Evolutionary conservation across 352 stramenopile genomes (phyloP), one percentile per base, ranked within the genome.

Genomic region (Phytophthora palmivora): DNA sequence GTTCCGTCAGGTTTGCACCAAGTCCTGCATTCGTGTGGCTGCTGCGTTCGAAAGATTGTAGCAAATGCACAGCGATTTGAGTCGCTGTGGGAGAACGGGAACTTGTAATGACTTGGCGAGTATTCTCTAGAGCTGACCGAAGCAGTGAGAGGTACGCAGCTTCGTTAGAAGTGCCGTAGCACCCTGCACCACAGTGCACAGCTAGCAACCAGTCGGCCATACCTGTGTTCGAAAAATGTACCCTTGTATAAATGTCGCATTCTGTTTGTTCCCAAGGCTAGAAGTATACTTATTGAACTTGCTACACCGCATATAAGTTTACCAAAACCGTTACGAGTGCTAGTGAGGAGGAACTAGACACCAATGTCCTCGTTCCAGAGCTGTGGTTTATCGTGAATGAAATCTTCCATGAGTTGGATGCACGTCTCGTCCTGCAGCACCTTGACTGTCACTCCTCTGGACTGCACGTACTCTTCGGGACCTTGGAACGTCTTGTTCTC

Each of bases 111-210:
- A 48, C 28, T 6, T 41, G 19, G 6, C 52, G 52, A n/a, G 66
- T 66, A 8, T 18, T 36, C 21, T 58, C 47, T 11, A 90, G 70
- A 14, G 72, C 67, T 9, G 58, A 44, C 0, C 60, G 67, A 57
- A 91, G 63, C 15, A 88, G 53, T 16, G 72, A 63, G 2, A 78
- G 47, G 48, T 85, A 86, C 54, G 72, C 54, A 21, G 70, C 42
- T 42, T 88, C 79, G 22, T 70, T 65, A 0, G 43, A 41, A 12
- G 49, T 50, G 39, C 67, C 55, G 39, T 89, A 84, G 9, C 65
- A 58, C 1, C 84, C 84, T 10, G 81, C 81, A 43, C 84, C 84
- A 37, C 76, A 69, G 58, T 92, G 84, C 15, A 92, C 73, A 2
- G 79, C 84, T 38, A 91, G 43, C 18, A 84, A 18, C 81, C 81